phyloP scores from a whole-genome alignment of 108 stramenopile genomes.

The Conticribra weissflogii region DNA sequence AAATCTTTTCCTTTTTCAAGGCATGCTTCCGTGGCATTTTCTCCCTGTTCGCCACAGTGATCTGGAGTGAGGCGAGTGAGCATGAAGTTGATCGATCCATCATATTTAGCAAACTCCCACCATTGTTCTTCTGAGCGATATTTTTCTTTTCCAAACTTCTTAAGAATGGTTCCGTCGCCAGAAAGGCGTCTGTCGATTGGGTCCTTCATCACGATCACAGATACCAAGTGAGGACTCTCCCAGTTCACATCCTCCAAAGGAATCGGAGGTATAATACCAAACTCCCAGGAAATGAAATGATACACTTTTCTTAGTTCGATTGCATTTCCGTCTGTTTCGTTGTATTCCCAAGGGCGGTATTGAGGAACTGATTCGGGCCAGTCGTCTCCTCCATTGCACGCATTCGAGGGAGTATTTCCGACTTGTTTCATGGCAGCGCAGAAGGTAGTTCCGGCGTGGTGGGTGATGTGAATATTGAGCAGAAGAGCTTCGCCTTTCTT shows the following conservation, averaged over 20 bases:
- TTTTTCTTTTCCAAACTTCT: background rate
- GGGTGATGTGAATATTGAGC: constrained; percentile 43
- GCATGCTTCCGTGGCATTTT: background rate
- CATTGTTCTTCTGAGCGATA: background rate
- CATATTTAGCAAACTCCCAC: background rate
- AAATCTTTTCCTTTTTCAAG: background rate
- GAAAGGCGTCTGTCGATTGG: background rate
- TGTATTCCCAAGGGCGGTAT: background rate
- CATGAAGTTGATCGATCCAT: background rate
- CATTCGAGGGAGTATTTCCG: background rate
- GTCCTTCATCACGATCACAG: background rate
- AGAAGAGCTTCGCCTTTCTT: constrained; percentile 24
- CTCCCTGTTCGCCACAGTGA: background rate
- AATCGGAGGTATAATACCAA: background rate
- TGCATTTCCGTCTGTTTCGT: background rate
- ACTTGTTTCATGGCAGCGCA: constrained; percentile 4
- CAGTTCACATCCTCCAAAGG: background rate
- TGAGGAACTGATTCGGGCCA: background rate
- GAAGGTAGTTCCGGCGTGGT: constrained; percentile 44
- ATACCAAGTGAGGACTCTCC: background rate
- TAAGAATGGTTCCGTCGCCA: background rate
- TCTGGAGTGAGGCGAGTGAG: background rate
- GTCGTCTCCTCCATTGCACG: background rate
- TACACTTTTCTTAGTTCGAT: background rate
- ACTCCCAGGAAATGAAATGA: background rate